Evolutionary conservation across 2,329 filamentous ascomycete species (phyloP).

Genomic region (Talaromyces albobiverticillius): DNA sequence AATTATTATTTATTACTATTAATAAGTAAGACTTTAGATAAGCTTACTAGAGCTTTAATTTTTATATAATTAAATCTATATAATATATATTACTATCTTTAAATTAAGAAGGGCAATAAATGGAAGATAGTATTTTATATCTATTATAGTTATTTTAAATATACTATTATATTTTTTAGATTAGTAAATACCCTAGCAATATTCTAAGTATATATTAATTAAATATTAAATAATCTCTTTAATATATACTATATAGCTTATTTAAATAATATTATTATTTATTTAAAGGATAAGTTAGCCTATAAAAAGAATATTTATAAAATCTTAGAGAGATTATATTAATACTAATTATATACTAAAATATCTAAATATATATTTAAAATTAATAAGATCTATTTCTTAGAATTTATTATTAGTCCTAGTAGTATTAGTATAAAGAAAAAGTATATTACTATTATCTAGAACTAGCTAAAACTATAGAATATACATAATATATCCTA

Average conservation of each 20-base stretch:
- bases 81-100: neutral
- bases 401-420: neutral
- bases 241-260: conserved; percentile 2
- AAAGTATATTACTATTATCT: neutral
- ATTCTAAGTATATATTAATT: conserved; percentile 4
- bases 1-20: no score
- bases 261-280: conserved; percentile 6
- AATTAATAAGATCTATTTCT: neutral
- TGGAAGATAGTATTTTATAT: conserved; percentile 3
- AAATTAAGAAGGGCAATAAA: neutral
- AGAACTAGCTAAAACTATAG: neutral
- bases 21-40: no score
- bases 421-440: neutral
- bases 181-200: neutral
- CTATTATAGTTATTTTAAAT: conserved; percentile 1
- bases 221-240: neutral
- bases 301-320: neutral
- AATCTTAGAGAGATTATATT: neutral
- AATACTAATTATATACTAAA: neutral
- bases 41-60: no score
- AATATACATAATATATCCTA: neutral
- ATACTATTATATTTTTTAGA: neutral
- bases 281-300: neutral
- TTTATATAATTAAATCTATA: no score
- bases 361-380: neutral